Conservation (phyloP, 805 yeast genomes). For the Barnettozyma sucrosica region DNA sequence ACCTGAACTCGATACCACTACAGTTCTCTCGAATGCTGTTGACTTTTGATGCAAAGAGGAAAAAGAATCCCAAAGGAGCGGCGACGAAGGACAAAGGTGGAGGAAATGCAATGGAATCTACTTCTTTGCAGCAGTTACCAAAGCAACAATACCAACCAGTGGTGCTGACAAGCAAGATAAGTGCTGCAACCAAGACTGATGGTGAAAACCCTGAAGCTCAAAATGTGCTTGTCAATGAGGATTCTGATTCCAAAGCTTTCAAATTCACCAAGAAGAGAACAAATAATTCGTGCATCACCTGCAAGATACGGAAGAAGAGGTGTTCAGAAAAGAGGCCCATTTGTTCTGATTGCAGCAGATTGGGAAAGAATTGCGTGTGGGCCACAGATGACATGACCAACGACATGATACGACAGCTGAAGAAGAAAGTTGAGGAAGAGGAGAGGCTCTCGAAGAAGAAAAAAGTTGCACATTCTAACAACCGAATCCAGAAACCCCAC, state of each 20-base stretch:
- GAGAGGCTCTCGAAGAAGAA: slow-evolving; percentile 14
- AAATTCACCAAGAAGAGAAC: slow-evolving; percentile 35
- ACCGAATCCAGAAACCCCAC: neutral
- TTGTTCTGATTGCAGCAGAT: slow-evolving; percentile 61
- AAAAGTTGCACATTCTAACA: neutral
- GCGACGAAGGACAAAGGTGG: neutral
- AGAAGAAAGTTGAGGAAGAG: slow-evolving; percentile 23
- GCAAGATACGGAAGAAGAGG: slow-evolving; percentile 64
- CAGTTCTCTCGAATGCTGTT: slow-evolving; percentile 17
- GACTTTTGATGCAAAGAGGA: slow-evolving; percentile 24
- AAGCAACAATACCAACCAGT: neutral
- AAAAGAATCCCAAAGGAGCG: neutral
- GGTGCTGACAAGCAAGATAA: neutral
- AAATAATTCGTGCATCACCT: slow-evolving; percentile 60
- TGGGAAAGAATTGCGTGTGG: slow-evolving; percentile 65
- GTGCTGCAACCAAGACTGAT: neutral
- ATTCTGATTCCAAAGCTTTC: slow-evolving; percentile 21
- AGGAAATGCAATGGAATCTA: neutral
- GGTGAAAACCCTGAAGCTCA: slow-evolving; percentile 7
- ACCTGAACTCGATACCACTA: neutral
- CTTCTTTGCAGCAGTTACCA: neutral
- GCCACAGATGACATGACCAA: slow-evolving; percentile 43
- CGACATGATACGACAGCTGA: slow-evolving; percentile 25
- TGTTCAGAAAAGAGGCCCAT: slow-evolving; percentile 69
- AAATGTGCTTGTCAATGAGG: slow-evolving; percentile 13